Percentiles rank a stretch among this genome's conserved stretches.
Conservation (phyloP, 1,284 basidiomycete genomes). For the Moesziomyces parantarcticus region DNA sequence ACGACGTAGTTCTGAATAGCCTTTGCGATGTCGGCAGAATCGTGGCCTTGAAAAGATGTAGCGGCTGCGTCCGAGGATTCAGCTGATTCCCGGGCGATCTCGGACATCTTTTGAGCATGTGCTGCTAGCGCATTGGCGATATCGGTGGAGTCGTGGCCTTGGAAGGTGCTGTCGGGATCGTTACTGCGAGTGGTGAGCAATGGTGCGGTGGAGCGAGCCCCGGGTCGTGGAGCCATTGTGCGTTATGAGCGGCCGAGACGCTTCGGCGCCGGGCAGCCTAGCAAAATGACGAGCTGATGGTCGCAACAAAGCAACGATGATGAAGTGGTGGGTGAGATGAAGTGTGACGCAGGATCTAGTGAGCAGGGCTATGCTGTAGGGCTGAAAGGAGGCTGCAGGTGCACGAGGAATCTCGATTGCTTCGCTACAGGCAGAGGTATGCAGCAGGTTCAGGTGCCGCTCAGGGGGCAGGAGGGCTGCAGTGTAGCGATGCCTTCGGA, state of each 20-base stretch:
- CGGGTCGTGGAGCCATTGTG: conserved; percentile 24
- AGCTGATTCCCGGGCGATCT: conserved; percentile 21
- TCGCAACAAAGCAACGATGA: neutral
- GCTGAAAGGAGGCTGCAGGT: neutral
- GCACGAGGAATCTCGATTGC: too few relatives aligned
- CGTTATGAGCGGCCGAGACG: conserved; percentile 2
- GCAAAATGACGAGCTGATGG: conserved; percentile 4
- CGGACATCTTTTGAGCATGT: conserved; percentile 37
- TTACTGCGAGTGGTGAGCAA: conserved; percentile 7
- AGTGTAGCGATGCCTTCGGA: too few relatives aligned
- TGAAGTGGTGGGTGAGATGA: neutral
- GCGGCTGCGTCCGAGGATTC: conserved; percentile 1
- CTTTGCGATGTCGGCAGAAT: conserved; percentile 38
- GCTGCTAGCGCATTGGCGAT: conserved; percentile 39
- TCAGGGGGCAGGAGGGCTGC: too few relatives aligned
- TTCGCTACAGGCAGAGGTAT: too few relatives aligned
- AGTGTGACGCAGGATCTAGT: too few relatives aligned
- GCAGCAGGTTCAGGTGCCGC: too few relatives aligned
- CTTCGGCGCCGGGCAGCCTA: conserved; percentile 2
- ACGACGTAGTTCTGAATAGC: conserved; percentile 48
- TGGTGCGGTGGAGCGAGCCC: neutral
- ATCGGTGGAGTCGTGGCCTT: conserved; percentile 44
- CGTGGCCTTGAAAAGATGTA: conserved; percentile 31
- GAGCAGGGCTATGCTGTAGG: neutral
- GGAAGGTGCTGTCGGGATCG: conserved; percentile 29